phyloP scores from a whole-genome alignment of 2,329 filamentous ascomycete species.

The Colletotrichum orbiculare region DNA sequence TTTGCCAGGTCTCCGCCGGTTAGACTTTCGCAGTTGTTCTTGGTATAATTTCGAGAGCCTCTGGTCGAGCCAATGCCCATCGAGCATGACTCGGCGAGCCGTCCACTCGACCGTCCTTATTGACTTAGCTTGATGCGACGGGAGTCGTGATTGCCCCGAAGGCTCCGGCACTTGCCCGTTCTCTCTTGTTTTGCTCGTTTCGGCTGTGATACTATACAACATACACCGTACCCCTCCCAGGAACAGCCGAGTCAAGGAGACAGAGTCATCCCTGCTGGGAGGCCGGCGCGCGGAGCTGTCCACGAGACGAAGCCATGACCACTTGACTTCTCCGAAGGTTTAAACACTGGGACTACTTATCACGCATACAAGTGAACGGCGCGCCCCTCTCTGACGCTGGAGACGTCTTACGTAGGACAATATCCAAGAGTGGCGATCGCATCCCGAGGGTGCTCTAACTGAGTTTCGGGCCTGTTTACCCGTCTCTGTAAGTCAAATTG shows the following conservation, averaged over 20 bases:
- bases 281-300: slow-evolving; percentile 6
- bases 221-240: not conserved
- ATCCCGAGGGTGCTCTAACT: slow-evolving; percentile 1
- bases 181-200: not conserved
- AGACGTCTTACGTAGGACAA: slow-evolving; percentile 1
- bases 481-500: not conserved
- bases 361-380: not conserved
- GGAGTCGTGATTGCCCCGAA: slow-evolving; percentile 11
- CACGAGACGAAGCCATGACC: slow-evolving; percentile 10
- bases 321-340: slow-evolving; percentile 10
- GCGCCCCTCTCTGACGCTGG: not conserved
- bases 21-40: slow-evolving; percentile 24
- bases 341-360: slow-evolving; percentile 22
- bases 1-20: slow-evolving; percentile 7
- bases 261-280: too few relatives aligned
- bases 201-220: not conserved
- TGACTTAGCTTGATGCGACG: slow-evolving; percentile 11
- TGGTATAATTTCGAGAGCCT: slow-evolving; percentile 19
- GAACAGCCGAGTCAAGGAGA: not conserved
- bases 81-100: slow-evolving; percentile 23
- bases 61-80: slow-evolving; percentile 12
- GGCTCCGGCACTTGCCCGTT: slow-evolving; percentile 16
- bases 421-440: slow-evolving; percentile 4
- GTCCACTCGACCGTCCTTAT: slow-evolving; percentile 16
- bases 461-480: not conserved